These are phyloP conservation scores for Leccinum glutinopallens DNA, from an alignment of 1,284 basidiomycete genomes.

Conservation along the genomic window DNA sequence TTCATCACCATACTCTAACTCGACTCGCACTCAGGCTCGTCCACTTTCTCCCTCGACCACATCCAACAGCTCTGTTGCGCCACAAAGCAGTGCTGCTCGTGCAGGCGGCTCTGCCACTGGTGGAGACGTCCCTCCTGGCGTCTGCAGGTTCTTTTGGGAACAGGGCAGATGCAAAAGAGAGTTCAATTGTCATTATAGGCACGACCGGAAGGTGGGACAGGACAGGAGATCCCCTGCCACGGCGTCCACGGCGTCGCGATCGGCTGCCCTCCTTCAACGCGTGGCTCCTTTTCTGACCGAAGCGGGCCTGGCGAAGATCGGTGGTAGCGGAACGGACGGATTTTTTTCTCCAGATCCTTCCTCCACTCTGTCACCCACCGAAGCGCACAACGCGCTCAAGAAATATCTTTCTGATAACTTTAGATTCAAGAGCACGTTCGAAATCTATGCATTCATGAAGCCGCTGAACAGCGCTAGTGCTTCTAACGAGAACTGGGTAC, in stretches of 20 bases:
- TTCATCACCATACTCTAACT: background rate
- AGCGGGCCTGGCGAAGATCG: slow-evolving; percentile 49
- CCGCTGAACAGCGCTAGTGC: slow-evolving; percentile 51
- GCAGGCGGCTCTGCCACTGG: slow-evolving; percentile 13
- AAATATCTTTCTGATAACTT: slow-evolving; percentile 48
- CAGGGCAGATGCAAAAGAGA: slow-evolving; percentile 49
- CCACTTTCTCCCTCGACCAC: slow-evolving; percentile 28
- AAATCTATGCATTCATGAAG: slow-evolving; percentile 51
- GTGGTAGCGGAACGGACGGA: slow-evolving; percentile 38
- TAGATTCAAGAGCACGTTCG: slow-evolving; percentile 42
- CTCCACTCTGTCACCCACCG: slow-evolving; percentile 42
- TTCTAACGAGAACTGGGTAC: slow-evolving; percentile 55
- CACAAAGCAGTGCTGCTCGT: slow-evolving; percentile 5
- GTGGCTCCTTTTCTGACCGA: slow-evolving; percentile 50
- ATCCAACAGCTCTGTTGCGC: slow-evolving; percentile 9
- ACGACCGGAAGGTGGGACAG: slow-evolving; percentile 25
- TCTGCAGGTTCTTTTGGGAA: slow-evolving; percentile 57
- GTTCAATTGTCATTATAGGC: slow-evolving; percentile 51
- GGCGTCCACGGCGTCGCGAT: slow-evolving; percentile 9
- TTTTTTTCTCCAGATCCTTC: slow-evolving; percentile 36
- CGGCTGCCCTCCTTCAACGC: slow-evolving; percentile 26
- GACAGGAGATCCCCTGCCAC: background rate
- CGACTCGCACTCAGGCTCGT: background rate
- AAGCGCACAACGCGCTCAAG: slow-evolving; percentile 53
- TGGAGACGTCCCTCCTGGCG: slow-evolving; percentile 25